A percentile compares a stretch with the other conserved stretches of the same genome.
These are phyloP conservation scores for Magnusiomyces tetraspermus DNA, from an alignment of 1,139 yeast genomes.

Conservation along the genomic window DNA sequence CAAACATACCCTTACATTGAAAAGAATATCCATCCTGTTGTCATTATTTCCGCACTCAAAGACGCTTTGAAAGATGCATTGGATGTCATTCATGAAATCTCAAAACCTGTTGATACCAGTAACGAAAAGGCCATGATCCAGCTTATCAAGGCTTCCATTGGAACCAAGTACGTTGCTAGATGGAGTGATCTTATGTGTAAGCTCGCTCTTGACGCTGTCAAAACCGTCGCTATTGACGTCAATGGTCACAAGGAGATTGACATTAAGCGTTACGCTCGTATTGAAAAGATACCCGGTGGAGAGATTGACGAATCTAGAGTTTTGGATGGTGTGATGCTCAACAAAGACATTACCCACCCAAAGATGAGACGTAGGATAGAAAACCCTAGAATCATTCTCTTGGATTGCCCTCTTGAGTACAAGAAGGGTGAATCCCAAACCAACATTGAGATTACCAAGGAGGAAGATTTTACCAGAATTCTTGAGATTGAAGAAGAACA, in stretches of 20 bases:
- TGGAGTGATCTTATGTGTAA: conserved; percentile 93
- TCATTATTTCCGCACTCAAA: conserved; percentile 88
- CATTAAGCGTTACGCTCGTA: conserved; percentile 81
- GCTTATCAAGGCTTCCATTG: conserved; percentile 83
- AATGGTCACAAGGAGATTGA: conserved; percentile 74
- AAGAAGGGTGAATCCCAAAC: conserved; percentile 99
- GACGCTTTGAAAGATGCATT: conserved; percentile 87
- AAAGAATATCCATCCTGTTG: conserved; percentile 93
- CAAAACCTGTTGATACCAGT: conserved; percentile 72
- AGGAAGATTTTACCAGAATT: conserved; percentile 93
- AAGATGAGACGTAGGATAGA: conserved; percentile 86
- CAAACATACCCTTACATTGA: conserved; percentile 90
- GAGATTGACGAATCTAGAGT: conserved; percentile 85
- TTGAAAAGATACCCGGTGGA: conserved; percentile 96
- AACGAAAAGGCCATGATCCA: conserved; percentile 83
- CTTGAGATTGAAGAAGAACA: conserved; percentile 98
- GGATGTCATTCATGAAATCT: conserved; percentile 74
- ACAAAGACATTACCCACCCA: conserved; percentile 97
- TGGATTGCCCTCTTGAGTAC: conserved; percentile 96
- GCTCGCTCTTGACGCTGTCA: conserved; percentile 80
- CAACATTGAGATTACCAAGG: conserved; percentile 92
- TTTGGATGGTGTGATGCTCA: conserved; percentile 83
- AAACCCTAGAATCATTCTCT: conserved; percentile 77
- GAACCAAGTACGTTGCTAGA: conserved; percentile 85
- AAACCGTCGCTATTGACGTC: conserved; percentile 62